Evolutionary conservation across 495 filamentous ascomycete species (phyloP), one percentile per base, ranked within the genome.

Genomic region (Aspergillus indologenus): DNA sequence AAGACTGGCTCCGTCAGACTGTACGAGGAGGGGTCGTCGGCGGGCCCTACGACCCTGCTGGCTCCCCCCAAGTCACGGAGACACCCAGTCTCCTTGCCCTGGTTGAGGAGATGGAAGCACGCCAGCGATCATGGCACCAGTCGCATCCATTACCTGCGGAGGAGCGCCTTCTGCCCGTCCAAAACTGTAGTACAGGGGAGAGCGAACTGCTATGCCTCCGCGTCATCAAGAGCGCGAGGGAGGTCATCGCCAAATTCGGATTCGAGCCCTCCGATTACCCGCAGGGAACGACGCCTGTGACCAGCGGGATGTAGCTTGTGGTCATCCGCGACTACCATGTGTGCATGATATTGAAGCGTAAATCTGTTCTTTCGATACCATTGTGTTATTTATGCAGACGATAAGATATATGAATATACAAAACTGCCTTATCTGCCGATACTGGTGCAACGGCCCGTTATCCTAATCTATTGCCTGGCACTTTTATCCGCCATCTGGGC

Each of bases 201-300:
- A 65, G 70, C 8, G 70, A 76, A 42, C 45, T 66, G 20, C 61
- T 79, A 14, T 79, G 76, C 61, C 47, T 79, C 0, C 65, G 67
- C 17, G 68, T 79, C 40, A 71, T 72, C 44, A 70, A 68, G 18
- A 75, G 68, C 60, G 71, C 74, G 15, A 68, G 72, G 21, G 56
- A 66, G 23, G 71, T 79, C 11, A 71, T 79, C 43, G 44, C 65
- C 17, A 76, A 70, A 54, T 78, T 79, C 49, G 65, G 66, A n/a
- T 79, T 79, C 51, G 63, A 72, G 24, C 66, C 74, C 44, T 53
- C 64, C 26, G 76, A 79, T 52, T 79, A 74, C 54, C 71, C 75
- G 15, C 68, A 70, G 9, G 71, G 67, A 3, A 60, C 67, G 47
- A 53, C 57, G 50, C 29, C 60, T 51, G 23, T 29, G 48, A 29